A percentile compares a stretch with the other conserved stretches of the same genome.
These are phyloP conservation scores for Aristolochia californica DNA, from an alignment of 164 flowering plant genomes.

Conservation along the genomic window DNA sequence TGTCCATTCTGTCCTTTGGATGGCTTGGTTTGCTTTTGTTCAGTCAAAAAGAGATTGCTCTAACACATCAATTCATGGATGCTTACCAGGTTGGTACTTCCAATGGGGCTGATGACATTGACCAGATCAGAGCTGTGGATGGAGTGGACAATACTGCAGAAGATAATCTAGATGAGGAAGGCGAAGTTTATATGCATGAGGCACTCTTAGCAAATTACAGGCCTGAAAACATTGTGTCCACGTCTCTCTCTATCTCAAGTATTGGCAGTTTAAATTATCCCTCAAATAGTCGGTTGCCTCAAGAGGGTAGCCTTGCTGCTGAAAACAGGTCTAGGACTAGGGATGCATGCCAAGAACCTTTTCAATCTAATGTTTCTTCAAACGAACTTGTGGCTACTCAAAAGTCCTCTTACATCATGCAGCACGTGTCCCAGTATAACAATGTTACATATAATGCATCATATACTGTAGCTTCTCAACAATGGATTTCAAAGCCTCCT, in stretches of 20 bases:
- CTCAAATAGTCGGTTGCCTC: too few relatives aligned
- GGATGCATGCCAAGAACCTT: constrained; percentile 12
- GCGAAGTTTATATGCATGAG: constrained; percentile 75
- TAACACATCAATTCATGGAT: constrained; percentile 19
- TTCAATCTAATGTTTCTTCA: constrained; percentile 7
- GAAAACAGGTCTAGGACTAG: constrained; percentile 10
- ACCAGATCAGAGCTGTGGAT: constrained; percentile 28
- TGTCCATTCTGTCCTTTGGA: too few relatives aligned
- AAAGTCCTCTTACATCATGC: constrained; percentile 10
- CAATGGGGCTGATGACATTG: background rate
- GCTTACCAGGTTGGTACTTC: constrained; percentile 31
- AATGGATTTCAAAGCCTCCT: constrained; percentile 20
- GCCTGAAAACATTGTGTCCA: too few relatives aligned
- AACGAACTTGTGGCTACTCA: constrained; percentile 19
- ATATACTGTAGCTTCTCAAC: constrained; percentile 14
- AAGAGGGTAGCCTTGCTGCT: too few relatives aligned
- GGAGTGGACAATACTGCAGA: constrained; percentile 37
- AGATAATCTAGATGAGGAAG: constrained; percentile 40
- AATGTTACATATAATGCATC: constrained; percentile 13
- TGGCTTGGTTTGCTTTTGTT: too few relatives aligned
- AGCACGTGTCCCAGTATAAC: constrained; percentile 16
- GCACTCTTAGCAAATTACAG: constrained; percentile 85
- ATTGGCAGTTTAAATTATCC: too few relatives aligned
- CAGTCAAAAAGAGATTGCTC: too few relatives aligned
- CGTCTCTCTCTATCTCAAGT: too few relatives aligned